phyloP scores from a whole-genome alignment of 768 basidiomycete species.

The Phaeotremella skinneri region DNA sequence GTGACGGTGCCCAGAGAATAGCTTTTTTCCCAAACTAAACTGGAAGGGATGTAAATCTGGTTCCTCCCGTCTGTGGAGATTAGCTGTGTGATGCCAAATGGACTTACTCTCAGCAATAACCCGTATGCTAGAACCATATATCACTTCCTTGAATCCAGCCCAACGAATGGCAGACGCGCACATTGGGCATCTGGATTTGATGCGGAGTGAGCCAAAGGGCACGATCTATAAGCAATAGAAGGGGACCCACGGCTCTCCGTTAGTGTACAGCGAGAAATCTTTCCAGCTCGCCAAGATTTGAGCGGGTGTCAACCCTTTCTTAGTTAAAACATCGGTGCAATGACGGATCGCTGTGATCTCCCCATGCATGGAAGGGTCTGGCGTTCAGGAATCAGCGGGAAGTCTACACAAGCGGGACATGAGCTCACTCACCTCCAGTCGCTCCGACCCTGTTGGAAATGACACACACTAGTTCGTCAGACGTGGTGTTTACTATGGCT shows the following conservation, averaged over 20 bases:
- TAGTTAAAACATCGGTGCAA: conserved; percentile 36
- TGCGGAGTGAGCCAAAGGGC: not conserved
- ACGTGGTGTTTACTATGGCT: conserved; percentile 41
- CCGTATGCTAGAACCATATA: conserved; percentile 38
- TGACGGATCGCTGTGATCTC: conserved; percentile 39
- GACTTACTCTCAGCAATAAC: conserved; percentile 34
- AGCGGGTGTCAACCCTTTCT: conserved; percentile 24
- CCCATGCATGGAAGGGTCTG: conserved; percentile 42
- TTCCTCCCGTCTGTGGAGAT: conserved; percentile 27
- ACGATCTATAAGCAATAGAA: not conserved
- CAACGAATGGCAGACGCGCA: conserved; percentile 39
- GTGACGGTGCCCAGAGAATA: conserved; percentile 36
- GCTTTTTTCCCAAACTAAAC: conserved; percentile 34
- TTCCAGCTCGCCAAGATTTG: conserved; percentile 40
- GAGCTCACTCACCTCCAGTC: conserved; percentile 30
- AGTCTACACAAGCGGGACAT: not conserved
- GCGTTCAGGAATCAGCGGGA: not conserved
- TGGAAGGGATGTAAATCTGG: conserved; percentile 46
- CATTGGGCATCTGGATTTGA: conserved; percentile 19
- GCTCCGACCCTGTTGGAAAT: conserved; percentile 35
- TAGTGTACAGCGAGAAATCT: conserved; percentile 38
- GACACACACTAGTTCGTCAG: conserved; percentile 39
- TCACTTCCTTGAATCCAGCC: conserved; percentile 43
- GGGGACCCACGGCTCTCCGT: conserved; percentile 40
- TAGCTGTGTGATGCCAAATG: not conserved